Base-by-base conservation (phyloP, 2,329 filamentous ascomycete genomes). In the Cryphonectria carpinicola region DNA sequence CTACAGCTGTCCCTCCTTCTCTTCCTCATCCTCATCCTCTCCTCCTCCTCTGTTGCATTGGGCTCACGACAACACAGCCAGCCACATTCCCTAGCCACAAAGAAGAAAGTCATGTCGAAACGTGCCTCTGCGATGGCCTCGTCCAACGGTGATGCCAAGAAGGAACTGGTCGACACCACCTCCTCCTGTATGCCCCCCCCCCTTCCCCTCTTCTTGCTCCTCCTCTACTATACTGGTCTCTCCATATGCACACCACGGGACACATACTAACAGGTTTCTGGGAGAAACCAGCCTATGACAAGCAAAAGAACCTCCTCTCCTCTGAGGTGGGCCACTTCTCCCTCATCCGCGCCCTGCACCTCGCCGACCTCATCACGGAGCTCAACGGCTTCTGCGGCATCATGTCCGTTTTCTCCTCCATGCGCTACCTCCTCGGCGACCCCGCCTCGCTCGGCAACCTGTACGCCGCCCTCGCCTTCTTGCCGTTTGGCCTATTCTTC, bases 401-500 rank as follows among this genome's bases (percentile, higher is more conserved):
- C 81, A 95, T 98, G 92, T 98, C 95, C 79, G 89, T 99, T 79
- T 95, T 98, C 83, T 95, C 94, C 62, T 97, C 94, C 35, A 89
- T 99, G 83, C 93, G 94, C 75, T 98, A 98, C 86, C 96, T 93
- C 81, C 88, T 97, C 73, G 91, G 90, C 73, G 88, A 92, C 74
- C 87, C 92, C 11, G 79, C 86, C 71, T 84, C 92, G 68, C 85
- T 89, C 76, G 85, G 84, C 67, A 92, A 94, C 76, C 84, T 98
- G 68, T 98, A 93, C 88, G 83, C 91, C 46, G 95, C 96, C 1
- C 89, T 99, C 65, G 89, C 85, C 5, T 93, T 98, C 81, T 92
- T 98, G 81, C 95, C 95, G 0, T 93, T 98, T 71, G 95, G 94
- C 6, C 85, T 98, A 17, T 98, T 98, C 85, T 98, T 98, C 81